Conservation (phyloP, 495 filamentous ascomycete species). For the Glarea lozoyensis region DNA sequence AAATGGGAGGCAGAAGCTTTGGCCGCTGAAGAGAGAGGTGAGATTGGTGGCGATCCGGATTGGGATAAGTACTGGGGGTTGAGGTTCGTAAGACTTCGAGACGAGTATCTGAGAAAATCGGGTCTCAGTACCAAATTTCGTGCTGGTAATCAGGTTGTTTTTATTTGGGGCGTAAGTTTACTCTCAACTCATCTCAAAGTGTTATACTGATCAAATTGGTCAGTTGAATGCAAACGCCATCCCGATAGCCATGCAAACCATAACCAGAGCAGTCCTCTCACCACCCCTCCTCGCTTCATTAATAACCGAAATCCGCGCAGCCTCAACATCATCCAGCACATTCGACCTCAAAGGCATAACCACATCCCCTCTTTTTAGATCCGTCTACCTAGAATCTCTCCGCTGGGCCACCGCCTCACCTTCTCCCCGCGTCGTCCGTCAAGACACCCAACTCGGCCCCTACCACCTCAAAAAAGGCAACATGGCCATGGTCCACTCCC, state of each 20-base stretch:
- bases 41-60: constrained; percentile 1
- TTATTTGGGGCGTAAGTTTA: constrained; percentile 4
- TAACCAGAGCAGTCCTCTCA: neutral
- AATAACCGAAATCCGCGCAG: neutral
- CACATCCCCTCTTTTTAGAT: constrained; percentile 2
- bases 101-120: neutral
- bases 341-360: neutral
- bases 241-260: constrained; percentile 4
- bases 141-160: constrained; percentile 5
- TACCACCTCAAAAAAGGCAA: constrained; percentile 2
- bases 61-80: constrained; percentile 6
- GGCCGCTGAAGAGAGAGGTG: neutral
- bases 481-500: constrained; percentile 3
- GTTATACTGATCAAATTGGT: neutral
- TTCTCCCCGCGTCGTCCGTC: constrained; percentile 1
- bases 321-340: neutral
- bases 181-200: neutral
- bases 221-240: constrained; percentile 5
- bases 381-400: constrained; percentile 2
- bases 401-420: constrained; percentile 8
- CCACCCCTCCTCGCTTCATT: neutral
- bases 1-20: constrained; percentile 1
- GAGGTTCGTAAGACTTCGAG: neutral
- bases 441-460: constrained; percentile 1
- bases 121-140: neutral